Percentiles rank a stretch among this genome's conserved stretches.
phyloP scores from a whole-genome alignment of 2,329 filamentous ascomycete species.

The Raffaelea ambrosiae region DNA sequence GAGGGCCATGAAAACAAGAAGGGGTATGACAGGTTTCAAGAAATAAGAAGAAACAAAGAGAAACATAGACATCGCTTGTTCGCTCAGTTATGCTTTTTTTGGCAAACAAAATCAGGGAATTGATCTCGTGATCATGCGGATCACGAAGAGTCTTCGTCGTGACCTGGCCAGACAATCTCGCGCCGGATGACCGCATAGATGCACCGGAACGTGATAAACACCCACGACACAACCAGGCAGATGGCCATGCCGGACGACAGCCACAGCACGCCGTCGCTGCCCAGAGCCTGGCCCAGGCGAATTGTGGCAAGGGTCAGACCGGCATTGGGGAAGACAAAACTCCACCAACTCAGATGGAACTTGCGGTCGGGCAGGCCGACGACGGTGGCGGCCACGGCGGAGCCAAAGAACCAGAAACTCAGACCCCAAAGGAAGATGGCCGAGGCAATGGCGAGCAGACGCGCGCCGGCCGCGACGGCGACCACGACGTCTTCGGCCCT shows the following conservation, averaged over 20 bases:
- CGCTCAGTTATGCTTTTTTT: background rate
- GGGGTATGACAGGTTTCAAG: too few relatives aligned
- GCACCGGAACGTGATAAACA: conserved; percentile 40
- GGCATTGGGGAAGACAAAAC: conserved; percentile 58
- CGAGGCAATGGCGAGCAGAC: conserved; percentile 24
- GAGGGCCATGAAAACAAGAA: background rate
- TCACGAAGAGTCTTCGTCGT: conserved; percentile 6
- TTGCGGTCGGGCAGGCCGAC: conserved; percentile 21
- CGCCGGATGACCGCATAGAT: conserved; percentile 38
- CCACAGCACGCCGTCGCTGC: conserved; percentile 43
- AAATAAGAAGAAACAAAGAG: background rate
- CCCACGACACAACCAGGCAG: conserved; percentile 44
- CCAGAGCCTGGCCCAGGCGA: conserved; percentile 42
- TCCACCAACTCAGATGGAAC: conserved; percentile 48
- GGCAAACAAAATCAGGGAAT: background rate
- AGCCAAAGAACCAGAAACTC: conserved; percentile 48
- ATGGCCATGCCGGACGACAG: conserved; percentile 48
- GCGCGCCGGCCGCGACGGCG: conserved; percentile 14
- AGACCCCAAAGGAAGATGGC: conserved; percentile 58
- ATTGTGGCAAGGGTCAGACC: conserved; percentile 54
- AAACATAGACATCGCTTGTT: background rate
- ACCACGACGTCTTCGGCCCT: background rate
- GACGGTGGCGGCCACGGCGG: conserved; percentile 35
- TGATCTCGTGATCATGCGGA: too few relatives aligned
- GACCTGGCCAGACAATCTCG: conserved; percentile 50